Conservation (phyloP, 2,329 filamentous ascomycete species). For the Phialophora chinensis region DNA sequence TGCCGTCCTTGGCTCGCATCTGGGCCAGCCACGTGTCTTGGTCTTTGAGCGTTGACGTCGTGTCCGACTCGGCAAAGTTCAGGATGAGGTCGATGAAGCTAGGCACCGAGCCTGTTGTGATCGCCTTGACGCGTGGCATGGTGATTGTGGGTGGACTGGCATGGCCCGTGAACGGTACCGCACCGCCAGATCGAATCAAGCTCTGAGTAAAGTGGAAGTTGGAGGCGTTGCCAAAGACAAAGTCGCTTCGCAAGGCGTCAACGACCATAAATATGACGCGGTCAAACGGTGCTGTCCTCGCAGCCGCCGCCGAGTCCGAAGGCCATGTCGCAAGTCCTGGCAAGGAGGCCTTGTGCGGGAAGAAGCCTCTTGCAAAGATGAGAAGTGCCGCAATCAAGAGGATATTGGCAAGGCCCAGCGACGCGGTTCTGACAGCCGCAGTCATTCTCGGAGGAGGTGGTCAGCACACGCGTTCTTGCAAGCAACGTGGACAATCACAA, state of each 20-base stretch:
- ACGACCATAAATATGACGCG: conserved; percentile 97
- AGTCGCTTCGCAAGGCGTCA: conserved; percentile 85
- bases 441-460: conserved; percentile 16
- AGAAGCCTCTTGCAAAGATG: conserved; percentile 86
- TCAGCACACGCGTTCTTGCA: neutral
- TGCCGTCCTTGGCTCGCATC: conserved; percentile 76
- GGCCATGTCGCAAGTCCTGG: conserved; percentile 75
- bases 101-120: conserved; percentile 96
- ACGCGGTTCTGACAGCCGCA: neutral
- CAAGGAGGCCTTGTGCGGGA: conserved; percentile 94
- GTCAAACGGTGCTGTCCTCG: conserved; percentile 68
- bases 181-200: conserved; percentile 80
- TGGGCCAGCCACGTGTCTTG: conserved; percentile 98
- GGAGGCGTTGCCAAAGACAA: conserved; percentile 77
- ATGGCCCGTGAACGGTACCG: conserved; percentile 92
- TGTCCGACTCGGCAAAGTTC: conserved; percentile 94
- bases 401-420: conserved; percentile 34
- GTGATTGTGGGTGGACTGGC: conserved; percentile 97
- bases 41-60: conserved; percentile 79
- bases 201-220: conserved; percentile 89
- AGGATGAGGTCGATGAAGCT: conserved; percentile 97
- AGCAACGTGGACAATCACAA: neutral
- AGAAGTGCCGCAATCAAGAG: conserved; percentile 53
- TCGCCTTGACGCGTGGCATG: conserved; percentile 96
- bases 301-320: conserved; percentile 43